Conservation (phyloP, 176 grass and related monocot species). For the Cenchrus fungigraminus region DNA sequence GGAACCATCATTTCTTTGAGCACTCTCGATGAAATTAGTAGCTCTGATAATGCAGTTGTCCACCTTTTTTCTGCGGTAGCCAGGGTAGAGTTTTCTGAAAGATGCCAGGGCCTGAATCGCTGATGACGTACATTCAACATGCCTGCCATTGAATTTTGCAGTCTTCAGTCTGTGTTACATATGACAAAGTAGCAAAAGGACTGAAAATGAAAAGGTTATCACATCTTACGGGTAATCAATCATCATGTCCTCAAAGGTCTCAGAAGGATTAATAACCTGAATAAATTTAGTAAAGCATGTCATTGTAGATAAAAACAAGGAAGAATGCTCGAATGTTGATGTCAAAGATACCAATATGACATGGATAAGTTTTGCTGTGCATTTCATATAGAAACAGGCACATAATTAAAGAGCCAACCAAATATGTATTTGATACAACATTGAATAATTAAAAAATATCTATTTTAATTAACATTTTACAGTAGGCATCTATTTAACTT, state of each 20-base stretch:
- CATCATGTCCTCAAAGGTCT: background rate
- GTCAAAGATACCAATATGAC: no score
- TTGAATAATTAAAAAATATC: no score
- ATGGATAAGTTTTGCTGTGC: no score
- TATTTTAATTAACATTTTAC: no score
- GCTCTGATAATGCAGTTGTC: constrained; percentile 62
- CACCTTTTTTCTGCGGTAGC: constrained; percentile 65
- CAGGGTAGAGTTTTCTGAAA: constrained; percentile 85
- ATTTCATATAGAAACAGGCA: background rate
- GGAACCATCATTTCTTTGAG: constrained; percentile 78
- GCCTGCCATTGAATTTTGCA: constrained; percentile 51
- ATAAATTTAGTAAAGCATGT: background rate
- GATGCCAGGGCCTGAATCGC: constrained; percentile 68
- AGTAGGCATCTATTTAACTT: no score
- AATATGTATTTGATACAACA: no score
- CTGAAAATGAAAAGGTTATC: background rate
- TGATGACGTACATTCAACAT: constrained; percentile 94
- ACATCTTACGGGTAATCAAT: constrained; percentile 4
- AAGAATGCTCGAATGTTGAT: no score
- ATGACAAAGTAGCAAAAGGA: background rate
- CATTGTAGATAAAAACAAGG: background rate
- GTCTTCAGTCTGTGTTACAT: background rate
- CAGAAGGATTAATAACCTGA: background rate
- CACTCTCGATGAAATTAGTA: constrained; percentile 63
- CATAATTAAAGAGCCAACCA: no score